Conservation (phyloP, 345 rosid species). For the Carallia pectinifolia region DNA sequence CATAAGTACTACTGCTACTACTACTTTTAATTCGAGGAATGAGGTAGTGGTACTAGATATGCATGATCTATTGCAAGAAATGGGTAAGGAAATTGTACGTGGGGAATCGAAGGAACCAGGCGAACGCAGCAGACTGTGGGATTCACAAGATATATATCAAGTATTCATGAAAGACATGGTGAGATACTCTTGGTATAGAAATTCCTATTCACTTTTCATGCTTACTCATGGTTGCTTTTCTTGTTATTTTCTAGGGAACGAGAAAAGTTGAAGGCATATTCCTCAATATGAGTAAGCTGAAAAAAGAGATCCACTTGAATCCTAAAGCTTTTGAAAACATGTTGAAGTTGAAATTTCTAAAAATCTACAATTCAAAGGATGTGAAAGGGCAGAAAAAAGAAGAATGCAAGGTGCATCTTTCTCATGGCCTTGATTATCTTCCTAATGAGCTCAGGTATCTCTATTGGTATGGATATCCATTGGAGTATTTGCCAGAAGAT, state of each 20-base stretch:
- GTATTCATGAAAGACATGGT: too few species aligned
- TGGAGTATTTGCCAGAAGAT: background rate
- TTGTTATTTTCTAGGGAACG: too few species aligned
- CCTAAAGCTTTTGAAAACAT: too few species aligned
- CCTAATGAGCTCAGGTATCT: background rate
- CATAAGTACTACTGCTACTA: background rate
- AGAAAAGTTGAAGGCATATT: too few species aligned
- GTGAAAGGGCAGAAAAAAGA: background rate
- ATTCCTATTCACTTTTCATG: background rate
- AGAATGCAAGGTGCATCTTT: too few species aligned
- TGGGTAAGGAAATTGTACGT: background rate
- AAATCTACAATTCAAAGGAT: background rate
- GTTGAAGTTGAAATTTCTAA: too few species aligned
- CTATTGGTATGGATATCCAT: background rate
- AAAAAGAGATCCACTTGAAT: too few species aligned
- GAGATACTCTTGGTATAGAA: too few species aligned
- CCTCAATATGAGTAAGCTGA: too few species aligned
- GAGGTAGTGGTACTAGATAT: background rate
- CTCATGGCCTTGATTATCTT: background rate
- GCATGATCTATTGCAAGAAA: background rate
- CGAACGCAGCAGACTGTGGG: too few species aligned
- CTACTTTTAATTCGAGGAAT: background rate
- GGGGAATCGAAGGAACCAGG: too few species aligned
- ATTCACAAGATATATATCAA: background rate
- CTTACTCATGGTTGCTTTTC: too few species aligned